A percentile compares a stretch with the other conserved stretches of the same genome.
Conservation (phyloP, 2,329 filamentous ascomycete species). For the Aquanectria penicillioides region DNA sequence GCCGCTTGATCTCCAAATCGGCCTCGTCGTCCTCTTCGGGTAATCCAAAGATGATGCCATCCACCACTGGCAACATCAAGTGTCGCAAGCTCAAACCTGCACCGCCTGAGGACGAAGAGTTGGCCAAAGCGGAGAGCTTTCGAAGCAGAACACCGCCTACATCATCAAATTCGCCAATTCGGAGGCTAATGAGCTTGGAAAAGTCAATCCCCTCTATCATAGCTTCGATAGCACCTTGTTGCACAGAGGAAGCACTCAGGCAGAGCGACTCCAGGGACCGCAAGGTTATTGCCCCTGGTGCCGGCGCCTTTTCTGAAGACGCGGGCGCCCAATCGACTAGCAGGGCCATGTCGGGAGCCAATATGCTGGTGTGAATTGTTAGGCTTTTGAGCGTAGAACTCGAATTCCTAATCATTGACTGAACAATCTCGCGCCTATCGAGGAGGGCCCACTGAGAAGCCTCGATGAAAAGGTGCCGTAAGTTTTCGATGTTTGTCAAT, state of each 20-base stretch:
- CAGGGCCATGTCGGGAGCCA: not conserved
- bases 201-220: conserved; percentile 26
- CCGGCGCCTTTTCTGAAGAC: not conserved
- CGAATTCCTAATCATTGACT: conserved; percentile 25
- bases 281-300: not conserved
- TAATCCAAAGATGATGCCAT: not conserved
- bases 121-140: conserved; percentile 1
- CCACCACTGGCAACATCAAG: not conserved
- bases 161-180: not conserved
- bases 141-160: not conserved
- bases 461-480: conserved; percentile 24
- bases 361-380: not conserved
- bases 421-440: not conserved
- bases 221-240: not conserved
- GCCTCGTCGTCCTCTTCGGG: not conserved
- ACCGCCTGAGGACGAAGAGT: not conserved
- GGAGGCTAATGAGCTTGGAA: conserved; percentile 13
- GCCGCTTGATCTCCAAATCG: not conserved
- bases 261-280: conserved; percentile 19
- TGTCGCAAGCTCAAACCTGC: conserved; percentile 5
- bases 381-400: conserved; percentile 26
- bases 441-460: not conserved
- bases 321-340: conserved; percentile 9
- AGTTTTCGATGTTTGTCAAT: conserved; percentile 20
- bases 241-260: not conserved